Base-by-base conservation (phyloP, 2,329 filamentous ascomycete genomes). In the Fusarium tjaetaba region DNA sequence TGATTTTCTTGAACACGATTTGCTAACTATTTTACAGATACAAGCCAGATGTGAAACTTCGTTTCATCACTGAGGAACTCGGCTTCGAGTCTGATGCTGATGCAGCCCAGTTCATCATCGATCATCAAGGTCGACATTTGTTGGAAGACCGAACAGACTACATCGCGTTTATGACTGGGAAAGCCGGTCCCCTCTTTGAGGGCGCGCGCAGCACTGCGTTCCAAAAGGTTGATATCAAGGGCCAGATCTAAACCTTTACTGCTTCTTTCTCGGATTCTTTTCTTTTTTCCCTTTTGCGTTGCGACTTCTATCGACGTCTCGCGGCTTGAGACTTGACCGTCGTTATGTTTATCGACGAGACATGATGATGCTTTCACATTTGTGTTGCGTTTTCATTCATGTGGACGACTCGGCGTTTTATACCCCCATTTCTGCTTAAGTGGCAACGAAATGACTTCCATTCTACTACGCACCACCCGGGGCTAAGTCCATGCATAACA, bases 1-100 rank as follows among this genome's bases (percentile, higher is more conserved):
- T 32, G 36, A 7, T 9, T 6, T 41, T 5, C 51, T 18, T 10
- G n/a, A 53, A 26, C 32, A 20, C 14, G 20, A 15, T 38, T 61
- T 78, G 77, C 88, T 92, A 85, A 93, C 81, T 26, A 26, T 32
- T 24, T 22, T 36, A 22, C 78, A 99, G 96, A 80, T 98, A 97
- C 86, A 97, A 97, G 86, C 94, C 93, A 76, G 93, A 95, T 81
- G 89, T 98, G 80, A 93, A 92, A 79, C 88, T 98, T 75, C 93
- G 94, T 75, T 98, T 97, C 85, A 89, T 99, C 79, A 97, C 95
- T 68, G 94, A 98, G 84, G 96, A 98, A 84, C 92, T 99, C 79
- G 95, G 94, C 57, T 99, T 99, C 82, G 95, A 97, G 82, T 95
- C 93, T 68, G 95, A 97, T 84, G 90, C 93, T 80, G 94, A 97